These are phyloP conservation scores for Saccharomycopsis sp. DNA, from an alignment of 805 yeast species.

Conservation along the genomic window DNA sequence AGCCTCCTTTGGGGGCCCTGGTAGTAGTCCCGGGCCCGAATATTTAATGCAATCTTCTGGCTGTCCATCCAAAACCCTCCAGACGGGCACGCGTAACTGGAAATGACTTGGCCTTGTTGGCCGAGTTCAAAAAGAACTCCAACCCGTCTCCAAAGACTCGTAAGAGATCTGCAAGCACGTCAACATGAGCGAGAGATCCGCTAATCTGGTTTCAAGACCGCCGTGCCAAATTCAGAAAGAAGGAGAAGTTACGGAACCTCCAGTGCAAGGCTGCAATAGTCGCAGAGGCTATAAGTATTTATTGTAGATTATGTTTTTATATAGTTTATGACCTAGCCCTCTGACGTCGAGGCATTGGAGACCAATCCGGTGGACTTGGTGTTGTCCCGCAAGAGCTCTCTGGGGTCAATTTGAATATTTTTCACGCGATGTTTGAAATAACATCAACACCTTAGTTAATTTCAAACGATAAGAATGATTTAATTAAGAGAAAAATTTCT, in stretches of 20 bases:
- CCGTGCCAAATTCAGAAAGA: conserved; percentile 69
- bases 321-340: conserved; percentile 60
- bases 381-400: conserved; percentile 58
- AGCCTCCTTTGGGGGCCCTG: background rate
- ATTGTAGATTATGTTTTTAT: conserved; percentile 13
- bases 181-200: conserved; percentile 81
- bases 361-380: conserved; percentile 57
- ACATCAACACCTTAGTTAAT: too few species aligned
- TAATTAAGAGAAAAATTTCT: too few species aligned
- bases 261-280: conserved; percentile 21
- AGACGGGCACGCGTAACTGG: conserved; percentile 75
- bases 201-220: conserved; percentile 89
- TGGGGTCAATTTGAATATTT: too few species aligned
- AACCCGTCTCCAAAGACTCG: conserved; percentile 72
- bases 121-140: conserved; percentile 64
- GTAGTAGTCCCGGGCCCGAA: background rate
- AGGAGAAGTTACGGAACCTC: conserved; percentile 40
- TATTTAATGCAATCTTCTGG: background rate
- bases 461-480: too few species aligned
- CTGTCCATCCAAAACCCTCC: conserved; percentile 15
- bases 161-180: conserved; percentile 62
- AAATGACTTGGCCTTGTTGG: conserved; percentile 63
- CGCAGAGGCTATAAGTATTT: conserved; percentile 23
- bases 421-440: too few species aligned
- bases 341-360: conserved; percentile 57